Evolutionary conservation across 805 yeast genomes (phyloP).

Genomic region (Pichia pseudocactophila): DNA sequence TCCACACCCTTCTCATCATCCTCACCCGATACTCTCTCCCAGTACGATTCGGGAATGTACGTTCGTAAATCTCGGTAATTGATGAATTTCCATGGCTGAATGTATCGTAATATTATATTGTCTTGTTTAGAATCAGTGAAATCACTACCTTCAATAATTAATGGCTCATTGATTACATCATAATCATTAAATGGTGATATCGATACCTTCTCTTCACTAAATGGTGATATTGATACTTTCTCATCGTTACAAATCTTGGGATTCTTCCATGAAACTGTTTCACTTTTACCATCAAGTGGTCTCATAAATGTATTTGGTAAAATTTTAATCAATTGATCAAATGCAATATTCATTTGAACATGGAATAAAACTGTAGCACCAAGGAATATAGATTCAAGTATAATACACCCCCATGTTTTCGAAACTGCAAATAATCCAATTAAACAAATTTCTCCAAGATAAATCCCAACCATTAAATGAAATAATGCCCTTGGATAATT

Average conservation of each 20-base stretch:
- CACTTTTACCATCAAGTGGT: conserved; percentile 61
- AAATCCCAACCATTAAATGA: conserved; percentile 83
- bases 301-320: conserved; percentile 69
- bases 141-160: conserved; percentile 60
- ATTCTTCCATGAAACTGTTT: conserved; percentile 48
- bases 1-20: conserved; percentile 48
- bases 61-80: conserved; percentile 40
- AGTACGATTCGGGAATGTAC: conserved; percentile 52
- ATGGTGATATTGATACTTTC: conserved; percentile 4
- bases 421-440: conserved; percentile 83
- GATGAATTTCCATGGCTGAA: conserved; percentile 47
- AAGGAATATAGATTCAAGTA: conserved; percentile 58
- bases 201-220: conserved; percentile 1
- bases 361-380: conserved; percentile 64
- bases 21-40: conserved; percentile 36
- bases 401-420: conserved; percentile 92
- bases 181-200: conserved; percentile 6
- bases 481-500: conserved; percentile 83
- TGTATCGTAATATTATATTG: conserved; percentile 33
- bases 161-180: conserved; percentile 34
- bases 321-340: conserved; percentile 47
- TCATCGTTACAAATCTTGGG: conserved; percentile 1
- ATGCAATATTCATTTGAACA: conserved; percentile 52
- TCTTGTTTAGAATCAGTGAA: conserved; percentile 14
- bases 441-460: conserved; percentile 78